phyloP scores from a whole-genome alignment of 1,284 basidiomycete genomes.

The Cutaneotrichosporon arboriforme region DNA sequence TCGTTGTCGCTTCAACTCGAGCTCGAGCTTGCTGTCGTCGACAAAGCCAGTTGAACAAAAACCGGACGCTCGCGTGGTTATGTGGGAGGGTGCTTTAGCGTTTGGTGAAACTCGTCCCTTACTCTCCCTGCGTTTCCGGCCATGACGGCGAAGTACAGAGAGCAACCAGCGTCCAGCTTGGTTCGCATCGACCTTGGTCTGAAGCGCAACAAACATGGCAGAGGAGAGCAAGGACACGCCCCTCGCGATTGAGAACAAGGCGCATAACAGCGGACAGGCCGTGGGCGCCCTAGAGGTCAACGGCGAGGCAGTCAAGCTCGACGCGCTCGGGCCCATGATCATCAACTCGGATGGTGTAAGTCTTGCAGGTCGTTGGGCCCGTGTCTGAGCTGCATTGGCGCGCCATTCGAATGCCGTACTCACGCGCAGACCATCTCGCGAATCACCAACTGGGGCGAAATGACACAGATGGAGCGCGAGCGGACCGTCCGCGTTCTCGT shows the following conservation, averaged over 20 bases:
- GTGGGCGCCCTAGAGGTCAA: slow-evolving; percentile 33
- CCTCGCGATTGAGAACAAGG: slow-evolving; percentile 13
- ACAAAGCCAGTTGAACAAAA: background rate
- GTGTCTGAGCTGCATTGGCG: no score
- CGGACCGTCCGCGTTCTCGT: slow-evolving; percentile 45
- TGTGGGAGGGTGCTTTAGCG: background rate
- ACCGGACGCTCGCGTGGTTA: background rate
- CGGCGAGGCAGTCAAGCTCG: slow-evolving; percentile 41
- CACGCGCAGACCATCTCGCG: slow-evolving; percentile 42
- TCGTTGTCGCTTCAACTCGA: background rate
- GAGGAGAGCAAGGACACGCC: slow-evolving; percentile 2
- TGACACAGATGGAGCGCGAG: slow-evolving; percentile 43
- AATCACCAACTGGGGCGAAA: slow-evolving; percentile 46
- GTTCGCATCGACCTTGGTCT: background rate
- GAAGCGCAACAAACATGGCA: background rate
- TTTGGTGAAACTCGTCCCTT: background rate
- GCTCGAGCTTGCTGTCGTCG: background rate
- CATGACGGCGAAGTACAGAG: background rate
- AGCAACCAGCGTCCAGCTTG: no score
- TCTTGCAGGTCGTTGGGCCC: slow-evolving; percentile 9
- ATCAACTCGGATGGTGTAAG: slow-evolving; percentile 48
- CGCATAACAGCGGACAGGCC: slow-evolving; percentile 8
- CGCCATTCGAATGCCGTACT: slow-evolving; percentile 1
- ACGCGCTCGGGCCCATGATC: slow-evolving; percentile 46
- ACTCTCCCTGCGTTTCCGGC: no score